Evolutionary conservation across 192 early-diverging fungal species (phyloP), one percentile per base, ranked within the genome.

Genomic region (Diversispora epigaea): DNA sequence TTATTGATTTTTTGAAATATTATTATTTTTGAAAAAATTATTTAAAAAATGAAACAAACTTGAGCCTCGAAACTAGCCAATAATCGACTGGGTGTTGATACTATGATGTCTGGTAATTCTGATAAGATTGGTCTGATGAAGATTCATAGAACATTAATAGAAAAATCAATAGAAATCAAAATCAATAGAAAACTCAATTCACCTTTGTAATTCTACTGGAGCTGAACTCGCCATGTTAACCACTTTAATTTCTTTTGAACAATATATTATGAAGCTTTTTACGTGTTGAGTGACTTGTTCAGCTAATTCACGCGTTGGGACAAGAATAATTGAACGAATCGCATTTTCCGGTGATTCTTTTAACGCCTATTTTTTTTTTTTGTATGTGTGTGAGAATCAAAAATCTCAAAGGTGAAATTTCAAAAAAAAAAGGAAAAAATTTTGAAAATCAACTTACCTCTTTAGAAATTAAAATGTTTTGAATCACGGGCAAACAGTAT

Each of bases 241-340:
- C 8, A 86, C 81, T 32, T 79, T 85, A 11, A 95, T 81, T 19
- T 85, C 77, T 21, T 86, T 76, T n/a, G 89, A 86, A 61, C 93
- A 91, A 77, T 93, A 97, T 40, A 87, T 77, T 7, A 87, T 76
- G 72, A 99, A 79, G 54, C 92, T 90, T 41, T 88, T 88, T 55
- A 95, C 77, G 61, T 92, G 89, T 50, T 86, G 83, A 15, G 88
- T 85, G 15, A 99, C 95, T 80, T 99, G 97, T 78, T 93, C 93
- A 11, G 97, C 94, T 64, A 99, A 87, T 82, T 99, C 97, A 61
- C 93, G 87, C 2, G 97, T 97, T 11, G 97, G 97, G 5, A 99
- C 96, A 44, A 99, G 82, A 45, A 99, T 89, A 71, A 99, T 76
- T 64, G 83, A 83, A 66, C 84, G 79, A 17, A 80, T 86, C 41